Evolutionary conservation across 2,329 filamentous ascomycete species (phyloP).

Genomic region (Teratosphaeria viscida): DNA sequence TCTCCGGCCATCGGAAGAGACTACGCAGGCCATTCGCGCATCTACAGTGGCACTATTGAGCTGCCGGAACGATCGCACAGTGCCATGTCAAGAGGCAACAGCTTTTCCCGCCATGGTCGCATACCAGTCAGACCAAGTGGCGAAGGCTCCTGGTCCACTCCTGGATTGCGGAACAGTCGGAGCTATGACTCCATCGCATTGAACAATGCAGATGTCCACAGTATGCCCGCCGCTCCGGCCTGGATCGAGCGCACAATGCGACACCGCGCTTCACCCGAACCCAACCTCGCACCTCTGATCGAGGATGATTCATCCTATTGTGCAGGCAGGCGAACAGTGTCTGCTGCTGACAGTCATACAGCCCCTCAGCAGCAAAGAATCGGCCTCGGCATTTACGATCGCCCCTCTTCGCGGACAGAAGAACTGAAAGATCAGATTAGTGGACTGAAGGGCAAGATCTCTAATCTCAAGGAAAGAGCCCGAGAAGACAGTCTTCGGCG

Average conservation of each 20-base stretch:
- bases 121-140: constrained; percentile 10
- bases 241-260: constrained; percentile 18
- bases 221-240: neutral
- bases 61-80: constrained; percentile 29
- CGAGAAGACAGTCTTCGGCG: constrained; percentile 69
- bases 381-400: constrained; percentile 38
- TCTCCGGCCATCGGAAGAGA: constrained; percentile 20
- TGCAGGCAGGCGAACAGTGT: neutral
- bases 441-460: constrained; percentile 75
- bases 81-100: constrained; percentile 9
- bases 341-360: neutral
- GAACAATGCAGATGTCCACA: neutral
- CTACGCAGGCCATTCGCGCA: constrained; percentile 43
- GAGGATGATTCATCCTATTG: constrained; percentile 27
- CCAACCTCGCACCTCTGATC: constrained; percentile 30
- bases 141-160: constrained; percentile 5
- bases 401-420: constrained; percentile 61
- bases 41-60: constrained; percentile 49
- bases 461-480: constrained; percentile 65
- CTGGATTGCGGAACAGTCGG: constrained; percentile 19
- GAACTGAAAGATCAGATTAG: constrained; percentile 76
- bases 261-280: constrained; percentile 29
- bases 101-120: constrained; percentile 4
- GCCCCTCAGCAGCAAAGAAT: neutral
- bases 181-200: constrained; percentile 17